Base-by-base conservation (phyloP, 2,329 filamentous ascomycete species). In the Ophiostoma perfectum region DNA sequence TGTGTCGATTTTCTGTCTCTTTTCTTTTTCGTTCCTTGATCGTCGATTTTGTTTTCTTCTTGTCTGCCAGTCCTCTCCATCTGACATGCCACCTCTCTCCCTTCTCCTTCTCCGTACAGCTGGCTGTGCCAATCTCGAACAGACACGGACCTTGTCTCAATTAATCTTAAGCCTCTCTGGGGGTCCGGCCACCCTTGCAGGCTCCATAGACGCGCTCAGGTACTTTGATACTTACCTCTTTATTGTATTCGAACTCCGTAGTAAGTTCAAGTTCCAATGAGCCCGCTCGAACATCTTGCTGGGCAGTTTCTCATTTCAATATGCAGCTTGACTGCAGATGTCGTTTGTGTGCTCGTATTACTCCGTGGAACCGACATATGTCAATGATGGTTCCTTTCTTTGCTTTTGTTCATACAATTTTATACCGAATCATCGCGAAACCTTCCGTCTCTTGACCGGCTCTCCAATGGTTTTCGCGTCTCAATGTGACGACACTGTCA, bases 121-220 rank as follows among this genome's bases (percentile, higher is more conserved):
- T 60, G 44, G 47, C 39, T 18, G 65, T 49, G 39, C 16, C 11
- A 49, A 66, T 42, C 58, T 69, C 68, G 67, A 42, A 69, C 65
- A 52, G 27, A 69, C 66, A 64, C 68, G 63, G 68, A 63, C 66
- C 68, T 55, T 66, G 42, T 60, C 60, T 62, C 65, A 41, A 62
- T 63, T 66, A 14, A 16, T 60, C 55, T 38, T 60, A 60, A 60
- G 55, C 55, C 52, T 60, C 55, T 60, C 38, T 6, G 27, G 27
- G 27, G 27, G 27, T 27, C 27, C 27, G 27, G 27, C n/a, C 27
- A 60, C 55, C 55, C 55, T 60, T 60, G 27, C 55, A 38, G 55
- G 3, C 49, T 27, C 18, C 18, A 12, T 39, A 36, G 55, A 60
- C 55, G 55, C 55, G 55, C 27, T 60, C 27, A 27, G n/a, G 18